Evolutionary conservation across 108 stramenopile species (phyloP).

Genomic region (Aureococcus anophagefferens): DNA sequence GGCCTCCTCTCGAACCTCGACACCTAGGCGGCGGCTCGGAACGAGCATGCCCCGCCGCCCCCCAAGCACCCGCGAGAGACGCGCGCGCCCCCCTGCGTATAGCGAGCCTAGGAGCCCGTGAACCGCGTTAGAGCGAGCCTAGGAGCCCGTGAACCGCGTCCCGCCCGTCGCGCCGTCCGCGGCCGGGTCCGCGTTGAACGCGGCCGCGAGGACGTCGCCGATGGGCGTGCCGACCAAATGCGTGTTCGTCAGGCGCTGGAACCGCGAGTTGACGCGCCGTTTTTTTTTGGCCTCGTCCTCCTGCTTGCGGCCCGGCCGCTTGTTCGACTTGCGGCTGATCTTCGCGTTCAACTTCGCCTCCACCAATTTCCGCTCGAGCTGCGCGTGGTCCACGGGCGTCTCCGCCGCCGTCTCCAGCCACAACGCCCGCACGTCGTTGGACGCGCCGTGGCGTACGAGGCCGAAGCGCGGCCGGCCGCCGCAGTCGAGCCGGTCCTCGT

Average conservation of each 20-base stretch:
- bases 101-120: too few species aligned
- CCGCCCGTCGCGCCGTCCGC: not conserved
- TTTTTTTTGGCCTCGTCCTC: conserved; percentile 51
- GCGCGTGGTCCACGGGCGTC: conserved; percentile 29
- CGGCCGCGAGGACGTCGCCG: conserved; percentile 54
- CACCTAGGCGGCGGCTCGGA: too few species aligned
- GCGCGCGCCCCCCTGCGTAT: too few species aligned
- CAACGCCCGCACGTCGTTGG: conserved; percentile 66
- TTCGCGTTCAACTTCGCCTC: conserved; percentile 55
- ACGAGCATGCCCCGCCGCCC: too few species aligned
- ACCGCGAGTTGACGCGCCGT: conserved; percentile 68
- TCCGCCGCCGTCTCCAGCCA: conserved; percentile 48
- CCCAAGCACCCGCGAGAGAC: too few species aligned
- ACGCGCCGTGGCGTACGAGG: conserved; percentile 52
- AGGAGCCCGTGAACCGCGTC: too few species aligned
- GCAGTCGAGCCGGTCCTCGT: not conserved
- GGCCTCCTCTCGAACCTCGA: not conserved
- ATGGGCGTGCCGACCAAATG: conserved; percentile 70
- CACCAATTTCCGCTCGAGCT: not conserved
- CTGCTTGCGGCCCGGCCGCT: conserved; percentile 51
- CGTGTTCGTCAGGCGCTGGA: conserved; percentile 71
- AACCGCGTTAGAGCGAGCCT: too few species aligned
- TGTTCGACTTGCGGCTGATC: too few species aligned
- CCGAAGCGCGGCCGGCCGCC: not conserved
- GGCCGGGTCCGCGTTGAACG: conserved; percentile 26